Evolutionary conservation across 2,329 filamentous ascomycete species (phyloP), one percentile per base, ranked within the genome.

Genomic region (Talaromyces verruculosus): DNA sequence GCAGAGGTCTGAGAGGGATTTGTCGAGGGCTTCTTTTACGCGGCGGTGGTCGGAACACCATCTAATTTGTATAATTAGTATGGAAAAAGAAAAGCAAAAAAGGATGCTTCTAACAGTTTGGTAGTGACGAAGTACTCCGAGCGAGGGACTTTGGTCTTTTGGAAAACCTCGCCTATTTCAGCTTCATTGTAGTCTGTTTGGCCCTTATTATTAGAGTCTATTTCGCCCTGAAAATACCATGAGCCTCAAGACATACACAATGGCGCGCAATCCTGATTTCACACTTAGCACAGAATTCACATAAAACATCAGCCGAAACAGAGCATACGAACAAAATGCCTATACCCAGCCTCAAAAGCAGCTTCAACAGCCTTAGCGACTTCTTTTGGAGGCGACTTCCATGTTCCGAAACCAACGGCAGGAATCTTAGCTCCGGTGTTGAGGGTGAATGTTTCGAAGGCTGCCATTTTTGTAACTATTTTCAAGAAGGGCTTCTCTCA

Each of bases 321-420:
- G 25, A 25, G 25, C 3, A 15, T n/a, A 57, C 61, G 8, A 33
- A 63, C 62, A 59, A 64, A 58, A 22, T 64, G 62, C 17, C 62
- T 64, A 39, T 64, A 64, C 1, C 62, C 62, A 28, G 62, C 51
- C 25, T 64, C 51, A 25, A 64, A 49, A 22, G 62, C 62, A 64
- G 81, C 81, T 62, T 82, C 79, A 2, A 72, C 66, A 7, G 85
- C 83, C 1, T 82, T 81, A n/a, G 74, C 74, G 69, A 84, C 83
- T 71, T 85, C 82, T 2, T 78, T 79, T 11, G 80, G 76, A 67
- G 77, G 78, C 68, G 85, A 83, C 69, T 85, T 83, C 83, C 82
- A 89, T 70, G 87, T 89, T 69, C 87, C 87, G 71, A 89, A 89
- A 22, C 87, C 87, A 35, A 89, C 77, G 53, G 81, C 86, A 67